Evolutionary conservation across 768 basidiomycete genomes (phyloP), one percentile per base, ranked within the genome.

Genomic region (Leccinellum albellum): DNA sequence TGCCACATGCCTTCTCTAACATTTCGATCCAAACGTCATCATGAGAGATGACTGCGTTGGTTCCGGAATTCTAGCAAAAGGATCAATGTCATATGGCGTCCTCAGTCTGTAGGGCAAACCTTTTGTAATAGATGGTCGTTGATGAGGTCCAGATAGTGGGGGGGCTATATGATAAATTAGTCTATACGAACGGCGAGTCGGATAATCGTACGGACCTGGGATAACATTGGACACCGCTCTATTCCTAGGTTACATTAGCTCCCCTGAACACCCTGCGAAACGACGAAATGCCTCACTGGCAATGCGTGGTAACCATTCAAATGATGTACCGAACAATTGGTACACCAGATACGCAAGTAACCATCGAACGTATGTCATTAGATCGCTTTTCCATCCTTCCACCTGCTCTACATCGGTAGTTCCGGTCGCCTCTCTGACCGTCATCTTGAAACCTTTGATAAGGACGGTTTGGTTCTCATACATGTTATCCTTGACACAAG

Each of bases 1-100:
- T 1, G 8, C 23, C 24, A 2, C 21, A n/a, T 23, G 35, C 58
- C 50, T 21, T 31, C 23, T 54, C 15, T 3, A 56, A 9, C 55
- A 62, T 62, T n/a, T 42, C 15, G 9, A 60, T n/a, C 61, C 61
- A 62, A 10, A 56, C 48, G 10, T 52, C 33, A 13, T 62, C 61
- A 14, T 62, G 61, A 2, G 55, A 56, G 7, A 62, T 33, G 7
- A 55, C 59, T 20, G 56, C 51, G 20, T n/a, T 12, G 26, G 35
- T 55, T 10, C 4, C 1, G 15, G 23, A n/a, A 44, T 51, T 60
- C 58, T 62, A 12, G 4, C 7, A 20, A 28, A n/a, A 10, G 4
- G 1, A 29, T 45, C n/a, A 28, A 20, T 53, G 7, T 26, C 6
- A 5, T 20, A 12, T 37, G 3, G 3, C 7, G 13, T 21, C 3